phyloP scores from a whole-genome alignment of 176 grass and related monocot genomes.

The Eleusine indica region DNA sequence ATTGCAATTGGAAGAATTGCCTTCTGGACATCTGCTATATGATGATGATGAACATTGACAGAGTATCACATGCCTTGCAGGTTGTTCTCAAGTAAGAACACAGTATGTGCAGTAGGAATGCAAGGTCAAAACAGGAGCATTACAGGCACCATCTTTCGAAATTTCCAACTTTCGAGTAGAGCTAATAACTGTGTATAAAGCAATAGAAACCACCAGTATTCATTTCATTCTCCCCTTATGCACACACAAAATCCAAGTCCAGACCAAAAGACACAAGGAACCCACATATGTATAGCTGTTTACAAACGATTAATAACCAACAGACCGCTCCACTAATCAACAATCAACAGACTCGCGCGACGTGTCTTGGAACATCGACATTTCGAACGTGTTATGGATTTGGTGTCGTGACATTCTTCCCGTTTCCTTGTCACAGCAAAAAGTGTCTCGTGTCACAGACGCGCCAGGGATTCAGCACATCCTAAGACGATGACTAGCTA shows the following conservation, averaged over 20 bases:
- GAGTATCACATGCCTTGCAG: no score
- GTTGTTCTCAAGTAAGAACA: background rate
- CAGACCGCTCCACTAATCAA: background rate
- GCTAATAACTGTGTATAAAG: background rate
- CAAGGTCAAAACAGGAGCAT: background rate
- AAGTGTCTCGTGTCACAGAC: background rate
- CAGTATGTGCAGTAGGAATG: background rate
- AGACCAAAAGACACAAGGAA: background rate
- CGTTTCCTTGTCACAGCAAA: constrained; percentile 2
- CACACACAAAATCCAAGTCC: background rate
- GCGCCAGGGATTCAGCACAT: background rate
- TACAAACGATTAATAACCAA: background rate
- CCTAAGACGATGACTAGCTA: background rate
- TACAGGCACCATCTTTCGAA: background rate
- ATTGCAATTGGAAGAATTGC: background rate
- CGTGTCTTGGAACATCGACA: background rate
- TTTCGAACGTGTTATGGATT: background rate
- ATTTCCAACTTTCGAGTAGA: background rate
- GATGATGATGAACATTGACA: no score
- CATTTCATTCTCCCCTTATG: background rate
- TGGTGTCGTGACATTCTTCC: background rate
- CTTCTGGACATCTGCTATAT: no score
- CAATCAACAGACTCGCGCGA: background rate
- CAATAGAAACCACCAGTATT: background rate
- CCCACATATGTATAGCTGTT: background rate